Percentiles rank a stretch among this genome's conserved stretches.
Evolutionary conservation across 306 rosid species (phyloP).

Genomic region (Vigna hirtella): DNA sequence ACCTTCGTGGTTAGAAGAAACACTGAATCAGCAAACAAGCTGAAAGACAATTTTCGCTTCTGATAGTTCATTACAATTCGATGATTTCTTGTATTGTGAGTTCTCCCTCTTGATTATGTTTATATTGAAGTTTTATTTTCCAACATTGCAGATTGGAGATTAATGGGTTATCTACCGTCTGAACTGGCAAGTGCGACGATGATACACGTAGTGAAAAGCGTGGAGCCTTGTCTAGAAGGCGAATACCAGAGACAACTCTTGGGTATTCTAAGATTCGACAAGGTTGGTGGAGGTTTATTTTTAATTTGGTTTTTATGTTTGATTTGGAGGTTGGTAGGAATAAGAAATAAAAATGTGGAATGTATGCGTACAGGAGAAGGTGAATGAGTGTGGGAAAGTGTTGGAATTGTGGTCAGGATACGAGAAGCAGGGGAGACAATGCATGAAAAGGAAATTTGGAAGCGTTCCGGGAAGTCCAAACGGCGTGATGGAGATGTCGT

Average conservation of each 20-base stretch:
- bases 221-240: constrained; percentile 64
- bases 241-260: constrained; percentile 67
- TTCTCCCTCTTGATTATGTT: background rate
- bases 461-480: constrained; percentile 76
- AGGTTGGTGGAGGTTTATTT: constrained; percentile 49
- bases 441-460: constrained; percentile 67
- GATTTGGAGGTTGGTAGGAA: background rate
- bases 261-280: constrained; percentile 71
- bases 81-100: background rate
- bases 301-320: background rate
- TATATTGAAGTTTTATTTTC: background rate
- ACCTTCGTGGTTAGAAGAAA: background rate
- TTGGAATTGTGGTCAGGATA: constrained; percentile 48
- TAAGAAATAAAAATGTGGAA: background rate
- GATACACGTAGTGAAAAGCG: constrained; percentile 67
- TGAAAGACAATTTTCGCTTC: background rate
- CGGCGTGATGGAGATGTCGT: constrained; percentile 78
- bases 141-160: constrained; percentile 68
- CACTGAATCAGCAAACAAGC: no score
- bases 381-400: constrained; percentile 68
- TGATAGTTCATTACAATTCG: no score
- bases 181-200: constrained; percentile 78
- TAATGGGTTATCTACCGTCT: constrained; percentile 76
- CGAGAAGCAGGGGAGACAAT: constrained; percentile 38
- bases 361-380: constrained; percentile 55